Evolutionary conservation across 495 filamentous ascomycete genomes (phyloP).

Genomic region (Penicillium waksmanii): DNA sequence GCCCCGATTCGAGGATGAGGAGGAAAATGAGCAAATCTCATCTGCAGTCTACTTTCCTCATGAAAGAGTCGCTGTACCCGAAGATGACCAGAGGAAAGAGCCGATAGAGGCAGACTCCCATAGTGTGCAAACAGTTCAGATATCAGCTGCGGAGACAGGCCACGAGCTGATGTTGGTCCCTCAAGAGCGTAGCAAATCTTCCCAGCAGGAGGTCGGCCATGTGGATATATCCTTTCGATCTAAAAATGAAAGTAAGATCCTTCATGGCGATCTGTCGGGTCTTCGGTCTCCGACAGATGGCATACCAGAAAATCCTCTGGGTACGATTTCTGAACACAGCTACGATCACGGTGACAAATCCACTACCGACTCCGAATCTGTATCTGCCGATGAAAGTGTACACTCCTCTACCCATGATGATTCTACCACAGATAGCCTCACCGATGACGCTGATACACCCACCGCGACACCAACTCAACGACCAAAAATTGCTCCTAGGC

Average conservation of each 20-base stretch:
- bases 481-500: conserved; percentile 37
- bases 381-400: conserved; percentile 58
- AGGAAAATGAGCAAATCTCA: conserved; percentile 92
- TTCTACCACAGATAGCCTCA: conserved; percentile 42
- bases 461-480: conserved; percentile 58
- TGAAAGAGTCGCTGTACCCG: conserved; percentile 56
- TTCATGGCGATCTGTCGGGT: conserved; percentile 61
- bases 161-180: conserved; percentile 38
- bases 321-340: conserved; percentile 42
- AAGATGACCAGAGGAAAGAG: conserved; percentile 43
- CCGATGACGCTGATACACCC: conserved; percentile 64
- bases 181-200: conserved; percentile 32
- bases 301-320: conserved; percentile 39
- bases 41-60: conserved; percentile 94
- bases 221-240: conserved; percentile 67
- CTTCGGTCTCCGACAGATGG: conserved; percentile 38
- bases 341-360: conserved; percentile 43
- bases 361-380: conserved; percentile 62
- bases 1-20: conserved; percentile 69
- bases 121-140: conserved; percentile 36
- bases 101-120: conserved; percentile 50
- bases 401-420: conserved; percentile 55
- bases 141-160: conserved; percentile 38
- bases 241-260: conserved; percentile 60
- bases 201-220: conserved; percentile 46